Percentiles rank a stretch among this genome's conserved stretches.
Evolutionary conservation across 768 basidiomycete genomes (phyloP).

Genomic region (Pholiota molesta): DNA sequence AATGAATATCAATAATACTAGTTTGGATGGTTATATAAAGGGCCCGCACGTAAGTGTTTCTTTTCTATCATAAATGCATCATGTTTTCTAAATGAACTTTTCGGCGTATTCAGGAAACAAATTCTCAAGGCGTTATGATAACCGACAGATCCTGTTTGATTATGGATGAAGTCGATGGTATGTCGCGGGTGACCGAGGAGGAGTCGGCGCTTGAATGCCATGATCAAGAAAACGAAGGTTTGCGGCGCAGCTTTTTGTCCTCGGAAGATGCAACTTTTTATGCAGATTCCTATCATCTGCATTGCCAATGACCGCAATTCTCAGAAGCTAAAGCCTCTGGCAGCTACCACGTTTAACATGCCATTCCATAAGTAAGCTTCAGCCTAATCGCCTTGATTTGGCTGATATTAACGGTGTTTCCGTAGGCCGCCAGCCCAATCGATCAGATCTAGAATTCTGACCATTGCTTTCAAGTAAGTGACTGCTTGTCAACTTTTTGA

Average conservation of each 20-base stretch:
- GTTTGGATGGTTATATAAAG: slow-evolving; percentile 83
- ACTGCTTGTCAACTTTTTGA: background rate
- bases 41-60: slow-evolving; percentile 48
- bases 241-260: background rate
- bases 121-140: slow-evolving; percentile 71
- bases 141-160: slow-evolving; percentile 87
- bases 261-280: background rate
- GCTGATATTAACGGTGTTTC: slow-evolving; percentile 11
- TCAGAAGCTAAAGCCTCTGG: slow-evolving; percentile 91
- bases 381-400: background rate
- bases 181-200: slow-evolving; percentile 98
- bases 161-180: slow-evolving; percentile 99
- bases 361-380: slow-evolving; percentile 71
- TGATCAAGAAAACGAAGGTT: slow-evolving; percentile 94
- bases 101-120: slow-evolving; percentile 41
- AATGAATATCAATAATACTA: slow-evolving; percentile 89
- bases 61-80: background rate
- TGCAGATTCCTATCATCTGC: slow-evolving; percentile 92
- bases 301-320: slow-evolving; percentile 90
- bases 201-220: slow-evolving; percentile 90
- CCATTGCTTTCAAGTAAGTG: slow-evolving; percentile 86
- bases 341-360: slow-evolving; percentile 70
- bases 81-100: background rate
- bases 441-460: slow-evolving; percentile 86
- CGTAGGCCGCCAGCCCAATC: slow-evolving; percentile 73